Percentiles rank a stretch among this genome's conserved stretches.
These are phyloP conservation scores for Radiomyces spectabilis DNA, from an alignment of 192 early-diverging fungal genomes.

Conservation along the genomic window DNA sequence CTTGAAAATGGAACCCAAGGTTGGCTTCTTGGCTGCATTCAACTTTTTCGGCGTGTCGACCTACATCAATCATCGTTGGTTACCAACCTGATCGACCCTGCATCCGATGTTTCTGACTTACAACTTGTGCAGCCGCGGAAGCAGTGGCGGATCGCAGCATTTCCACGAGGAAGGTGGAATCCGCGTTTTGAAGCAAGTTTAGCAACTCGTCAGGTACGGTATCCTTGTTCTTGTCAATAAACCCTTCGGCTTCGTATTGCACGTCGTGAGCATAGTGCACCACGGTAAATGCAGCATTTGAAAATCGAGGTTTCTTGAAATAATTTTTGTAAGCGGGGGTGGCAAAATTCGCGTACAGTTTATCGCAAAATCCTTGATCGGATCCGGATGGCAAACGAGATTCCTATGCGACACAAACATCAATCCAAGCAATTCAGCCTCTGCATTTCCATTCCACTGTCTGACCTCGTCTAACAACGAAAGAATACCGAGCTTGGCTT, in stretches of 20 bases:
- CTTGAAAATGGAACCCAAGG: slow-evolving; percentile 97
- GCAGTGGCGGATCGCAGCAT: slow-evolving; percentile 58
- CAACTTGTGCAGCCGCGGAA: slow-evolving; percentile 30
- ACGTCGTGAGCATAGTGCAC: slow-evolving; percentile 95
- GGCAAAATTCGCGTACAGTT: slow-evolving; percentile 82
- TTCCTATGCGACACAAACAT: slow-evolving; percentile 23
- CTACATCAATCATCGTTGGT: too few species aligned
- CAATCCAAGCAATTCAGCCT: neutral
- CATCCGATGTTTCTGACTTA: too few species aligned
- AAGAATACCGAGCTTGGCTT: slow-evolving; percentile 89
- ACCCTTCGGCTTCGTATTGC: slow-evolving; percentile 87
- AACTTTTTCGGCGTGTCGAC: too few species aligned
- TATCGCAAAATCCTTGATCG: slow-evolving; percentile 80
- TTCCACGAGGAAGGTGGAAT: slow-evolving; percentile 77
- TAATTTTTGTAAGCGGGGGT: slow-evolving; percentile 57
- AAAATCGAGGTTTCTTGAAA: slow-evolving; percentile 91
- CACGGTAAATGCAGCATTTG: slow-evolving; percentile 79
- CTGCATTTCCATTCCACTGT: slow-evolving; percentile 11
- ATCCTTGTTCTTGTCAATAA: slow-evolving; percentile 98
- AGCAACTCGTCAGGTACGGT: slow-evolving; percentile 91
- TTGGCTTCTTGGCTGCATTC: slow-evolving; percentile 74
- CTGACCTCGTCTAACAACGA: slow-evolving; percentile 94
- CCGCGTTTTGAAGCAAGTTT: slow-evolving; percentile 65
- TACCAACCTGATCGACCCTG: too few species aligned
- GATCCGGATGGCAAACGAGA: slow-evolving; percentile 76